A percentile compares a stretch with the other conserved stretches of the same genome.
Evolutionary conservation across 179 eudicot genomes (phyloP).

Genomic region (Spinacia oleracea): DNA sequence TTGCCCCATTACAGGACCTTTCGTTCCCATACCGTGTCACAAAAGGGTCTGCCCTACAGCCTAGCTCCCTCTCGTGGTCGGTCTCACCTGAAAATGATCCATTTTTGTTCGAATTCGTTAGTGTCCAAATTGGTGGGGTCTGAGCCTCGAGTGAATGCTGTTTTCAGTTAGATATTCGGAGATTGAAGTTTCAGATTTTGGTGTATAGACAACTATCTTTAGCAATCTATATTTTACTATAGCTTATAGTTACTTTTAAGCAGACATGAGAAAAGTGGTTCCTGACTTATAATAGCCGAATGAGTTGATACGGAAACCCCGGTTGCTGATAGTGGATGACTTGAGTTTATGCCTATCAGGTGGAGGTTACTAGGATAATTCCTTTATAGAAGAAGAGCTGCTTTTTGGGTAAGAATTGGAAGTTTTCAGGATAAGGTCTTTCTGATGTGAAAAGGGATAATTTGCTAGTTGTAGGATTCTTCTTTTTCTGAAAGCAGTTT

Average conservation of each 20-base stretch:
- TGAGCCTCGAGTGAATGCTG: neutral
- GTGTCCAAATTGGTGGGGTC: neutral
- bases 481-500: constrained; percentile 16
- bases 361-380: neutral
- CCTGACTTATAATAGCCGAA: too few relatives aligned
- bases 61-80: constrained; percentile 4
- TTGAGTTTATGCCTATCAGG: neutral
- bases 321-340: neutral
- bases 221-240: neutral
- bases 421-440: constrained; percentile 26
- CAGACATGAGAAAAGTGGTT: neutral
- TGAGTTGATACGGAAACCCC: neutral
- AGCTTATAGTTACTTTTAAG: neutral
- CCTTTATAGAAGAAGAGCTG: constrained; percentile 12
- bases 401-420: constrained; percentile 22
- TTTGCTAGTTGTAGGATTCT: constrained; percentile 15
- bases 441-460: neutral
- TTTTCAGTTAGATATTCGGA: neutral
- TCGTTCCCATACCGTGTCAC: constrained; percentile 8
- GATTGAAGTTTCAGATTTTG: neutral
- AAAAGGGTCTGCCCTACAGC: neutral
- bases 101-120: neutral
- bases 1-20: constrained; percentile 20
- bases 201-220: neutral
- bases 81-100: constrained; percentile 1